Base-by-base conservation (phyloP, 495 filamentous ascomycete genomes). In the Penicillium diatomitis region DNA sequence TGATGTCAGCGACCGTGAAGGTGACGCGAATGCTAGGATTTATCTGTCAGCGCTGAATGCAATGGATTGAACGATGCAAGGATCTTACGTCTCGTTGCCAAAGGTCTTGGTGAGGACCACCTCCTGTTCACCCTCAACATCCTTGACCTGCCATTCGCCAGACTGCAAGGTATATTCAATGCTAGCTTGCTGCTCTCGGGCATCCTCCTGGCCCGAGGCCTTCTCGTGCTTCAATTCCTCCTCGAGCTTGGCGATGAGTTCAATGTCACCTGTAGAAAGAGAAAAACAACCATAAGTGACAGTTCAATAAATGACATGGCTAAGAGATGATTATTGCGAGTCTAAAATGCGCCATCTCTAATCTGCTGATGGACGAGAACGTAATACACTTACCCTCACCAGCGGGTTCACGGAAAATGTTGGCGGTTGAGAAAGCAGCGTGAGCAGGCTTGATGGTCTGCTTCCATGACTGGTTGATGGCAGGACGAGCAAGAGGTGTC, bases 1-100 rank as follows among this genome's bases (percentile, higher is more conserved):
- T 83, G 40, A 99, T 78, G 65, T 96, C 94, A 55, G 87, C 82
- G 63, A 96, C 90, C 54, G 90, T 92, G 77, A 98, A 98, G 53
- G 83, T 82, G 53, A 97, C 80, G 49, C 83, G 83, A 73, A 99
- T 95, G 54, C 88, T 95, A 41, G 37, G 52, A 6, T 49, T 20
- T 28, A 6, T 32, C 28, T 11, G 28, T 64, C 40, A 65, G 47
- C 45, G 29, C 29, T 29, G 29, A 20, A 33, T 11, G 39, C 11
- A 29, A 7, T 8, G n/a, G 4, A 27, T 35, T 44, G 32, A 31
- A 8, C n/a, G 28, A 27, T 38, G 7, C 32, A 32, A 41, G 20
- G 46, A 38, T 38, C 45, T 32, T 70, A 94, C 88, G 79, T 87
- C 74, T 99, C 92, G 60, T 91, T 83, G 60, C 85, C 86, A 52